Conservation (phyloP, 2,329 filamentous ascomycete genomes). For the Fusarium udum region DNA sequence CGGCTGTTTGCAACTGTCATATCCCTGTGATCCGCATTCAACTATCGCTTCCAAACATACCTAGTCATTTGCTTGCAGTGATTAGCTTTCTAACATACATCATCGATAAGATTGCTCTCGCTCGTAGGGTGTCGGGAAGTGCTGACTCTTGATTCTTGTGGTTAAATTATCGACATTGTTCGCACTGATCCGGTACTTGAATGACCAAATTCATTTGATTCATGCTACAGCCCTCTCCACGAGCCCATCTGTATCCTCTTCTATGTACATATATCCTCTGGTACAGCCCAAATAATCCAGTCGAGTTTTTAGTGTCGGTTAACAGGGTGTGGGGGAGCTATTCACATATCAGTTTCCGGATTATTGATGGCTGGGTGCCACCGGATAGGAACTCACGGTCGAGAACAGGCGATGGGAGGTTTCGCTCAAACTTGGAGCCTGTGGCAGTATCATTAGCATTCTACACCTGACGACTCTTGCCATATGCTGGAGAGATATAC, state of each 20-base stretch:
- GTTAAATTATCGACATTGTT: neutral
- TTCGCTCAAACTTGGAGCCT: slow-evolving; percentile 97
- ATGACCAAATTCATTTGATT: slow-evolving; percentile 30
- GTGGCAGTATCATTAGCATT: slow-evolving; percentile 26
- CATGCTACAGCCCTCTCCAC: slow-evolving; percentile 11
- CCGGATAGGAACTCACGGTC: slow-evolving; percentile 71
- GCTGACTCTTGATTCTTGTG: neutral
- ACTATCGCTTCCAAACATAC: neutral
- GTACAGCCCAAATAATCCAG: slow-evolving; percentile 8
- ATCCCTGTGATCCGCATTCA: neutral
- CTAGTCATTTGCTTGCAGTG: neutral
- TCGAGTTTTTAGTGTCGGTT: slow-evolving; percentile 39
- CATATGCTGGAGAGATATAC: slow-evolving; percentile 57
- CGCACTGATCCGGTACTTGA: neutral
- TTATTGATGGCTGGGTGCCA: neutral
- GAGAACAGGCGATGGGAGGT: slow-evolving; percentile 81
- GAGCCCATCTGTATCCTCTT: slow-evolving; percentile 21
- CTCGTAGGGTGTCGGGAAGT: neutral
- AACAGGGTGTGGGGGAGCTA: slow-evolving; percentile 44
- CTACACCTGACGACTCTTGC: neutral
- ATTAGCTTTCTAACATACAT: neutral
- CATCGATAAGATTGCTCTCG: neutral
- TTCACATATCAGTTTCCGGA: slow-evolving; percentile 16
- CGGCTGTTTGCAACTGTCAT: too few species aligned
- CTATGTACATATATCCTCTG: slow-evolving; percentile 35